Evolutionary conservation across 306 rosid species (phyloP).

Genomic region (Vicia villosa): DNA sequence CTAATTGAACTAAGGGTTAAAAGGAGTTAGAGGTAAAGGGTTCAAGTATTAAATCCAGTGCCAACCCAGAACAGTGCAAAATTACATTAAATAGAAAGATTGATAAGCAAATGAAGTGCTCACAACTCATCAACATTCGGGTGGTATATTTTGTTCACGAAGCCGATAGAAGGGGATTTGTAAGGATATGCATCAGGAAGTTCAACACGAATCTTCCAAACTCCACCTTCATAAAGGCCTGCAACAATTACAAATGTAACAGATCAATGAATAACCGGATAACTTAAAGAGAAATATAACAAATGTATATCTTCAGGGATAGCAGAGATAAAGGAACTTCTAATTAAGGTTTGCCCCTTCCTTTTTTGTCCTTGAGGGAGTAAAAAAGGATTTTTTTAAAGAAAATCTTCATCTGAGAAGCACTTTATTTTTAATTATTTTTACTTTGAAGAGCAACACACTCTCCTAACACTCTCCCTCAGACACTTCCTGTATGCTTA

Average conservation of each 20-base stretch:
- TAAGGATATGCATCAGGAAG: slow-evolving; percentile 99
- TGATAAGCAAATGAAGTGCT: slow-evolving; percentile 47
- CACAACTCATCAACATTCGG: slow-evolving; percentile 98
- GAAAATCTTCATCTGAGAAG: slow-evolving; percentile 2
- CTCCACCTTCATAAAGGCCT: slow-evolving; percentile 95
- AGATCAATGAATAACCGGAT: slow-evolving; percentile 32
- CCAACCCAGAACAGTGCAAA: not conserved
- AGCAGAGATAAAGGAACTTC: no score
- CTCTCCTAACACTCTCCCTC: not conserved
- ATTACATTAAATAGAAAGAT: not conserved
- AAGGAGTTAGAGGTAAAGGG: no score
- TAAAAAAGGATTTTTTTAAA: not conserved
- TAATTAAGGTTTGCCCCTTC: not conserved
- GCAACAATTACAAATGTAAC: slow-evolving; percentile 42
- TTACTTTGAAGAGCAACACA: not conserved
- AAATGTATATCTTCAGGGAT: no score
- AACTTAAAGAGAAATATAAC: slow-evolving; percentile 2
- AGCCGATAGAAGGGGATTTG: slow-evolving; percentile 94
- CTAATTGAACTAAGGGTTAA: no score
- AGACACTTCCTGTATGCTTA: not conserved
- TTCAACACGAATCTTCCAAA: slow-evolving; percentile 96
- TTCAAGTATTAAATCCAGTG: slow-evolving; percentile 9
- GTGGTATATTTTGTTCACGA: slow-evolving; percentile 94
- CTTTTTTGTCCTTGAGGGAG: slow-evolving; percentile 1
- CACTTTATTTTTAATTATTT: slow-evolving; percentile 10